phyloP scores from a whole-genome alignment of 2,329 filamentous ascomycete genomes.

The Sphaerostilbella broomeana region DNA sequence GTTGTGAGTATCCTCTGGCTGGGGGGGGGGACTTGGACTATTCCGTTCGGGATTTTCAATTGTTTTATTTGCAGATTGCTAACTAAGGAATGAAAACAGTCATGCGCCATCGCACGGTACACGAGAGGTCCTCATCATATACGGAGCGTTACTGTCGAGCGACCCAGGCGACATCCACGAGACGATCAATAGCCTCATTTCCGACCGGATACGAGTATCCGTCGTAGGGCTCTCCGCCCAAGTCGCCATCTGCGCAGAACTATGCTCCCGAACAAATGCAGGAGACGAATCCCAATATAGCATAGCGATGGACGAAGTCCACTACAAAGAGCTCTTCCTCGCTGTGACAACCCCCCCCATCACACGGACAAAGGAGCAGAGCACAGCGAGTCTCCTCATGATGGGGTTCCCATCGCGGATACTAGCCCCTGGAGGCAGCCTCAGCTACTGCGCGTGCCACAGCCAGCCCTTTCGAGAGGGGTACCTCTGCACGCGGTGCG shows the following conservation, averaged over 20 bases:
- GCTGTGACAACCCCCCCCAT: slow-evolving; percentile 83
- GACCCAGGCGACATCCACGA: slow-evolving; percentile 95
- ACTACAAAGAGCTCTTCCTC: slow-evolving; percentile 86
- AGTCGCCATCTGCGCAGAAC: slow-evolving; percentile 83
- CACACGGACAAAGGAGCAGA: slow-evolving; percentile 57
- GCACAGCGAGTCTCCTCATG: slow-evolving; percentile 68
- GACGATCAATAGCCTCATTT: slow-evolving; percentile 71
- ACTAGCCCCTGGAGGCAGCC: slow-evolving; percentile 57
- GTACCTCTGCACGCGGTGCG: slow-evolving; percentile 85
- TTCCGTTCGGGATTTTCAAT: no score
- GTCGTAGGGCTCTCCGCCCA: slow-evolving; percentile 88
- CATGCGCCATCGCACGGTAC: slow-evolving; percentile 92
- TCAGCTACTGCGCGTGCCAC: slow-evolving; percentile 85
- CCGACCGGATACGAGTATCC: slow-evolving; percentile 78
- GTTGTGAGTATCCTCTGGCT: slow-evolving; percentile 48
- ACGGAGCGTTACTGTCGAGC: slow-evolving; percentile 81
- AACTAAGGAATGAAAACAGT: slow-evolving; percentile 34
- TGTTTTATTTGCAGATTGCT: slow-evolving; percentile 7
- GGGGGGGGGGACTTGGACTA: background rate
- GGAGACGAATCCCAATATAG: slow-evolving; percentile 71
- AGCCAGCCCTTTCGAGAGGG: slow-evolving; percentile 74
- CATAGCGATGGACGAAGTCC: slow-evolving; percentile 67
- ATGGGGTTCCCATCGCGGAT: slow-evolving; percentile 95
- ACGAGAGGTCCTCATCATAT: slow-evolving; percentile 83
- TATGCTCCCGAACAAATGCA: slow-evolving; percentile 80